Conservation (phyloP, 179 eudicot species). For the Beta macrorhiza region DNA sequence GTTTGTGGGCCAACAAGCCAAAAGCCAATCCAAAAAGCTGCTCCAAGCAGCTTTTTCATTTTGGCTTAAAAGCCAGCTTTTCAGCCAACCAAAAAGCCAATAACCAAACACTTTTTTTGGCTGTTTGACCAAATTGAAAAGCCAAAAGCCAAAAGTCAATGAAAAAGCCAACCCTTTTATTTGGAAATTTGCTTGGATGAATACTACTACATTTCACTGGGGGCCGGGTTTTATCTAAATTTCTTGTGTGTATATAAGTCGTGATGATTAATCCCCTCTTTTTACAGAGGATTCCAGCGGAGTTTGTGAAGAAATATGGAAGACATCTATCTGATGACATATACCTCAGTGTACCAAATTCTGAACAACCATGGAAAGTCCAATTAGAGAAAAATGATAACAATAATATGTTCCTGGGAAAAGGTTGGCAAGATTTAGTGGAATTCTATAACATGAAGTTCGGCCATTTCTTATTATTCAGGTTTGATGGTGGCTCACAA, state of each 20-base stretch:
- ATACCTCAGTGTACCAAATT: not conserved
- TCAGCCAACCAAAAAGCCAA: too few species aligned
- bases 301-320: slow-evolving; percentile 7
- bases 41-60: too few species aligned
- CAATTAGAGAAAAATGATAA: not conserved
- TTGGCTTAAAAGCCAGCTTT: too few species aligned
- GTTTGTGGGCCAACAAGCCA: too few species aligned
- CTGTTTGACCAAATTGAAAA: too few species aligned
- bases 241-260: not conserved
- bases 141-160: too few species aligned
- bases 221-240: not conserved
- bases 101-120: too few species aligned
- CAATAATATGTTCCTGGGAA: not conserved
- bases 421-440: not conserved
- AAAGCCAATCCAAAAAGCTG: too few species aligned
- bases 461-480: not conserved
- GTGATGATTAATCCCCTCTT: not conserved
- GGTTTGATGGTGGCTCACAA: not conserved
- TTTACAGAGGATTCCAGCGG: not conserved
- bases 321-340: not conserved
- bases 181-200: too few species aligned
- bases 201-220: not conserved
- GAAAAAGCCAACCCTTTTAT: too few species aligned
- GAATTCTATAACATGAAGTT: not conserved
- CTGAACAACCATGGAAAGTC: slow-evolving; percentile 15